Evolutionary conservation across 495 filamentous ascomycete genomes (phyloP).

Genomic region (Aspergillus affinis): DNA sequence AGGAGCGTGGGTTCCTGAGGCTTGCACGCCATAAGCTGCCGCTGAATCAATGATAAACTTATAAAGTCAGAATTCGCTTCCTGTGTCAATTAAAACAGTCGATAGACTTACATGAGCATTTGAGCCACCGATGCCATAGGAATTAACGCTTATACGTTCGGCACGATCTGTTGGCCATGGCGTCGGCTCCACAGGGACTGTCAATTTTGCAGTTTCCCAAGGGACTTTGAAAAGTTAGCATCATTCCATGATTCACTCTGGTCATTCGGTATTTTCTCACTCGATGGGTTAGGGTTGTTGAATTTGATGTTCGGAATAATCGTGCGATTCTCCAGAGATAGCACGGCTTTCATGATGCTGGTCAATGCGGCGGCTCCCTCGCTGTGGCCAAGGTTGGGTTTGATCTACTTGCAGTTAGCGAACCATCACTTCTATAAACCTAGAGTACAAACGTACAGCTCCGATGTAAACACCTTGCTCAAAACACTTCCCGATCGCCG

Average conservation of each 20-base stretch:
- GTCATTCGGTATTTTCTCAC: not conserved
- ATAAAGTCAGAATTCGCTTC: too few relatives aligned
- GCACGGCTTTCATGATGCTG: conserved; percentile 54
- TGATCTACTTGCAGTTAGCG: conserved; percentile 24
- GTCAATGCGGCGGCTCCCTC: conserved; percentile 56
- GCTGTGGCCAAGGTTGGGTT: conserved; percentile 52
- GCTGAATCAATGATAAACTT: too few relatives aligned
- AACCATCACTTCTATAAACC: too few relatives aligned
- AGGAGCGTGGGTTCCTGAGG: too few relatives aligned
- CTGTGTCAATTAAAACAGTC: too few relatives aligned
- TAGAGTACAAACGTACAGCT: not conserved
- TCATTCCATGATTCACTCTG: not conserved
- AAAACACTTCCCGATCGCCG: conserved; percentile 46
- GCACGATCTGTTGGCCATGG: not conserved
- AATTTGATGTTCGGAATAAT: conserved; percentile 49
- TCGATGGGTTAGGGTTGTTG: conserved; percentile 3
- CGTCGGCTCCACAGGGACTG: not conserved
- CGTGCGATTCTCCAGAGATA: conserved; percentile 47
- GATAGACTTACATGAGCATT: not conserved
- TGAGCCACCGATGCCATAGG: not conserved
- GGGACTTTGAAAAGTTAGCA: not conserved
- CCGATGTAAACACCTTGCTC: conserved; percentile 23
- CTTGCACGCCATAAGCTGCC: too few relatives aligned
- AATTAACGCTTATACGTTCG: not conserved
- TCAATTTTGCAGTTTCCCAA: not conserved